Conservation (phyloP, 78 protist species). For the Mastigamoeba balamuthi region DNA sequence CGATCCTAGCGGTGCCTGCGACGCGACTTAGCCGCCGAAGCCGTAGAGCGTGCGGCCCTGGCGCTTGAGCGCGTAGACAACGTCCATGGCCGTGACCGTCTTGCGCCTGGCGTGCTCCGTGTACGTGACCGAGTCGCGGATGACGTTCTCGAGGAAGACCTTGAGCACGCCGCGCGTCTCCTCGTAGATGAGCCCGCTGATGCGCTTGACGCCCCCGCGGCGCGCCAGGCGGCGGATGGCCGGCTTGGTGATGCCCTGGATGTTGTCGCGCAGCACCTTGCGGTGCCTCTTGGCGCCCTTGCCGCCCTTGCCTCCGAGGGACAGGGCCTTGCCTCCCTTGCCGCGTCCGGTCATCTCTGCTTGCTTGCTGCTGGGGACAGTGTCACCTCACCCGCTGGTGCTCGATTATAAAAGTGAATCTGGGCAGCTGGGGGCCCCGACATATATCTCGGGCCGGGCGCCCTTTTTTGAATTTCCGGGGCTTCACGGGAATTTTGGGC, state of each 20-base stretch:
- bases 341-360: no score
- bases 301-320: no score
- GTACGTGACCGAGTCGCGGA: slow-evolving; percentile 86
- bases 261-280: slow-evolving; percentile 80
- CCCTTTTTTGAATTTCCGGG: no score
- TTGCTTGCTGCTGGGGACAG: no score
- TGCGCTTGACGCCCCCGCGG: slow-evolving; percentile 93
- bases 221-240: slow-evolving; percentile 89
- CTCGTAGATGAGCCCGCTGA: slow-evolving; percentile 88
- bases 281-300: slow-evolving; percentile 93
- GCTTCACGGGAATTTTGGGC: no score
- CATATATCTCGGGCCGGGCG: no score
- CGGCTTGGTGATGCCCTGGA: slow-evolving; percentile 91
- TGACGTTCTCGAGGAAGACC: slow-evolving; percentile 68
- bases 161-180: slow-evolving; percentile 85
- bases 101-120: slow-evolving; percentile 91
- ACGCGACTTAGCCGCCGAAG: slow-evolving; percentile 59
- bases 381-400: no score
- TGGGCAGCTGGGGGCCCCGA: no score
- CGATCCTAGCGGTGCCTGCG: no score
- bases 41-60: slow-evolving; percentile 94
- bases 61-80: slow-evolving; percentile 88
- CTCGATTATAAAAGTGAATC: no score
- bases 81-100: slow-evolving; percentile 93
- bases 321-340: no score